A percentile compares a stretch with the other conserved stretches of the same genome.
These are phyloP conservation scores for Globisporangium parvum DNA, from an alignment of 352 stramenopile species.

Conservation along the genomic window DNA sequence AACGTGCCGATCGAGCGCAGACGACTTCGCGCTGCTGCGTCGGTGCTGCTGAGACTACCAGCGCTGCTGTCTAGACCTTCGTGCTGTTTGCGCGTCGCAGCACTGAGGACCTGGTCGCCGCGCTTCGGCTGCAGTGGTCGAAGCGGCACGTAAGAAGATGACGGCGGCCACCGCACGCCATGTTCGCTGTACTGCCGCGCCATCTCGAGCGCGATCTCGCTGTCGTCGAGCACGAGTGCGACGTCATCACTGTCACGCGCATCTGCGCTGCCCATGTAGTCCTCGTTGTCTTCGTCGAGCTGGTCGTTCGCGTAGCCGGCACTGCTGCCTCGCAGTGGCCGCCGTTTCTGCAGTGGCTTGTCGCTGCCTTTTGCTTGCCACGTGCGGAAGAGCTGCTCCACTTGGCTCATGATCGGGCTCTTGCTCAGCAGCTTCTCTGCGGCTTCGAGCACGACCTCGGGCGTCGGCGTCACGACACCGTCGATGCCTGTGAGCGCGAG, in stretches of 20 bases:
- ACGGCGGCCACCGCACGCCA: slow-evolving; percentile 1
- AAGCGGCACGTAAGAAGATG: slow-evolving; percentile 15
- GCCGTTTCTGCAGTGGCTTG: slow-evolving; percentile 6
- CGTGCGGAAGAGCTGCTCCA: slow-evolving; percentile 28
- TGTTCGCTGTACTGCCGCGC: slow-evolving; percentile 23
- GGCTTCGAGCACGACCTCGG: slow-evolving; percentile 21
- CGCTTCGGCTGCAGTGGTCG: slow-evolving; percentile 22
- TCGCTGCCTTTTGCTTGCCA: slow-evolving; percentile 25
- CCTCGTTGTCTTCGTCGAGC: slow-evolving; percentile 15
- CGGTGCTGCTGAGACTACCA: background rate
- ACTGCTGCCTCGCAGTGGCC: background rate
- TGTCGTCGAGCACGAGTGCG: slow-evolving; percentile 11
- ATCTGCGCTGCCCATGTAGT: slow-evolving; percentile 19
- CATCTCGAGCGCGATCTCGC: slow-evolving; percentile 21
- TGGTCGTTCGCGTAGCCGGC: background rate
- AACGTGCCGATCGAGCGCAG: slow-evolving; percentile 24
- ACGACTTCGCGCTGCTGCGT: background rate
- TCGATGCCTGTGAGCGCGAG: slow-evolving; percentile 29
- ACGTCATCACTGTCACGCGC: slow-evolving; percentile 7
- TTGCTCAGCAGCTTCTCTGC: slow-evolving; percentile 19
- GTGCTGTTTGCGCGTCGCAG: background rate
- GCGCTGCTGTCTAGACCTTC: too few species aligned
- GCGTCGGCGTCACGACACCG: slow-evolving; percentile 21
- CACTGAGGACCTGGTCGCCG: slow-evolving; percentile 24
- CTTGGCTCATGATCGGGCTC: slow-evolving; percentile 23